Evolutionary conservation across 2,329 filamentous ascomycete species (phyloP).

Genomic region (Sclerotinia minor): DNA sequence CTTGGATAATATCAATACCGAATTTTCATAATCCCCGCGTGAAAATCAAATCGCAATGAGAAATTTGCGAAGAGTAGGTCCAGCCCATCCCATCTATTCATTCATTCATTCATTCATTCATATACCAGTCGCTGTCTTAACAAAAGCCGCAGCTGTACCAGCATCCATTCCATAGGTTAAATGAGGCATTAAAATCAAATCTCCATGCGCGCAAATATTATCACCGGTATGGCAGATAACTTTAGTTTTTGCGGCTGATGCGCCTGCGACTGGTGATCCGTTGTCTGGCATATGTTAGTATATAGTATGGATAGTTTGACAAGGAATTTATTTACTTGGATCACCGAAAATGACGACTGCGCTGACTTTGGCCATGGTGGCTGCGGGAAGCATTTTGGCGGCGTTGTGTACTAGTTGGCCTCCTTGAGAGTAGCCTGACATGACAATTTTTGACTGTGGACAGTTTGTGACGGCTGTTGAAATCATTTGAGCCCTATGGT

Average conservation of each 20-base stretch:
- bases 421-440: slow-evolving; percentile 38
- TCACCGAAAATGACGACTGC: slow-evolving; percentile 37
- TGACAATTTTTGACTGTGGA: slow-evolving; percentile 30
- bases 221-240: slow-evolving; percentile 34
- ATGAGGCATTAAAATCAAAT: slow-evolving; percentile 29
- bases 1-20: neutral
- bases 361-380: slow-evolving; percentile 31
- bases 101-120: too few relatives aligned
- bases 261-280: slow-evolving; percentile 30
- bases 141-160: slow-evolving; percentile 35
- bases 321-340: slow-evolving; percentile 22
- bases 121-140: neutral
- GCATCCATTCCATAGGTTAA: slow-evolving; percentile 36
- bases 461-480: slow-evolving; percentile 29
- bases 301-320: neutral
- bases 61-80: too few relatives aligned
- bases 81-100: neutral
- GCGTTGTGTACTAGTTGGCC: slow-evolving; percentile 37
- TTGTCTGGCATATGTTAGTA: slow-evolving; percentile 26
- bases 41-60: neutral
- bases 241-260: slow-evolving; percentile 30
- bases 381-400: slow-evolving; percentile 26
- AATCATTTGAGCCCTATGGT: slow-evolving; percentile 30
- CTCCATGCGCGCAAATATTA: slow-evolving; percentile 34
- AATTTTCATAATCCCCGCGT: too few relatives aligned